Conservation (phyloP, 2,329 filamentous ascomycete genomes). For the Trichoderma guizhouense region DNA sequence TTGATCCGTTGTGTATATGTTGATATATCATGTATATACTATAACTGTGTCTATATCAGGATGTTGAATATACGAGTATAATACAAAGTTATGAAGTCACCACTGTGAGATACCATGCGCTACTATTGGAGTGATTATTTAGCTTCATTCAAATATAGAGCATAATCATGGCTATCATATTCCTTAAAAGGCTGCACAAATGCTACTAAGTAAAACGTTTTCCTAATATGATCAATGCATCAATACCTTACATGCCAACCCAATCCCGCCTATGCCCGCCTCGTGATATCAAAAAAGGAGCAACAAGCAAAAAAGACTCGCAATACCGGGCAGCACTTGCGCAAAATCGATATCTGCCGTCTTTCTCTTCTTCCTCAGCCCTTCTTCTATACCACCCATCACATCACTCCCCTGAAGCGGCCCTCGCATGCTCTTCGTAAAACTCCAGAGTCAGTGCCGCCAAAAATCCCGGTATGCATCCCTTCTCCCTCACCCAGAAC, state of each 20-base stretch:
- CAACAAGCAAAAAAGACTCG: not conserved
- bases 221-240: not conserved
- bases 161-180: not conserved
- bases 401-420: not conserved
- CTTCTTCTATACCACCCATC: not conserved
- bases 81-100: not conserved
- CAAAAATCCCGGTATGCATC: conserved; percentile 89
- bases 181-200: not conserved
- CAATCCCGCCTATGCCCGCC: not conserved
- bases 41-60: not conserved
- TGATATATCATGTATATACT: not conserved
- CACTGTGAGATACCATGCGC: not conserved
- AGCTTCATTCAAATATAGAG: not conserved
- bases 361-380: not conserved
- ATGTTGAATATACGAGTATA: not conserved
- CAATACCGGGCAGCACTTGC: conserved; percentile 13
- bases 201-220: not conserved
- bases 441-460: conserved; percentile 91
- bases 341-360: not conserved
- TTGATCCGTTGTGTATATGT: not conserved
- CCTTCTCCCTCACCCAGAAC: conserved; percentile 93
- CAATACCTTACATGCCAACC: not conserved
- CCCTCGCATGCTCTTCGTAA: conserved; percentile 63
- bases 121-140: not conserved
- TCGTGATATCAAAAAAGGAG: not conserved